Evolutionary conservation across 1,139 yeast species (phyloP), one percentile per base, ranked within the genome.

Genomic region (Dujonia santamariae): DNA sequence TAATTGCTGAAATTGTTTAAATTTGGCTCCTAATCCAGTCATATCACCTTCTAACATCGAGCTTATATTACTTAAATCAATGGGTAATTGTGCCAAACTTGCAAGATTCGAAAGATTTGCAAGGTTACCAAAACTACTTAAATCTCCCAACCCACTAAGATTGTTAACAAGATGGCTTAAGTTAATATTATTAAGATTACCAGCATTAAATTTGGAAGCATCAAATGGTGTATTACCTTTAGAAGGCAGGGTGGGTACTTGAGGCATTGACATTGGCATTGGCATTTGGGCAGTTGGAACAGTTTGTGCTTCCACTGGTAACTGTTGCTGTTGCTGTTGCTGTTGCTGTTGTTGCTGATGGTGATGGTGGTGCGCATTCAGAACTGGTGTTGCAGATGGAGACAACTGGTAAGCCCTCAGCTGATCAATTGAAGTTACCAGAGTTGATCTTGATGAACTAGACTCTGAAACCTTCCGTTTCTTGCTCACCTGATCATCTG

Each of bases 91-190:
- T 2, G 75, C 75, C 43, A 69, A 53, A 7, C 68, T 57, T 2
- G 75, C 74, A 37, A 69, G 51, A 41, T 63, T 67, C 18, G 67
- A 54, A 28, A 69, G 50, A 40, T 61, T 66, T 7, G 74, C 71
- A 12, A 32, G 17, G 40, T 56, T 65, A 2, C 72, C 72, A 19
- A 66, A 49, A 23, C 55, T 50, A 32, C 64, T 52, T 32, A 65
- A 45, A 36, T 63, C 69, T 11, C 63, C 61, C 19, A 60, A 37
- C 6, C 67, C 69, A 21, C 69, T 56, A 23, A 69, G 48, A 39
- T 66, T 67, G 44, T 69, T 65, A 17, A 69, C 72, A 43, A 69
- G 57, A 38, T 67, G 74, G 37, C 73, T 64, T 35, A 69, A 45
- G 43, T 67, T 69, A 41, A 69, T 50, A 43, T 68, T 69, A 42